Percentiles rank a stretch among this genome's conserved stretches.
Conservation (phyloP, 2,329 filamentous ascomycete species). For the Diaporthe sp. region DNA sequence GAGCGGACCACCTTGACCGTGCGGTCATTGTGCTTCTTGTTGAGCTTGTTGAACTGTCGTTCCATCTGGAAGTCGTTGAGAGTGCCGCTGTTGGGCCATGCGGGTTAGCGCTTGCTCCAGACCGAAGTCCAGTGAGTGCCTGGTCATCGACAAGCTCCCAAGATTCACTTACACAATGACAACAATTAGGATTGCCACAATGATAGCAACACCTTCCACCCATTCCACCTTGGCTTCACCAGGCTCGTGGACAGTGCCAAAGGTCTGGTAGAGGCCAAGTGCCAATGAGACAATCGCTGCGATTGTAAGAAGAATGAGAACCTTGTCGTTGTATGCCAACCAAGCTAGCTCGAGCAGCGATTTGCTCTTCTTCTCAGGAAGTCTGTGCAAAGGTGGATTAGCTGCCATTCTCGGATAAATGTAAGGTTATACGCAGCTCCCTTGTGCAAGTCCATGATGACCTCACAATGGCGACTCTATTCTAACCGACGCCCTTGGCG, state of each 20-base stretch:
- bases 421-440: background rate
- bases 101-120: background rate
- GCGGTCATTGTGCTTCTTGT: conserved; percentile 73
- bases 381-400: conserved; percentile 45
- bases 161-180: conserved; percentile 61
- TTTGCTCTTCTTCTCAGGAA: conserved; percentile 75
- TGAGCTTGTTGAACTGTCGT: conserved; percentile 74
- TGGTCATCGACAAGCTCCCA: background rate
- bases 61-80: conserved; percentile 79
- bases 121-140: background rate
- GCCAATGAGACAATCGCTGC: conserved; percentile 77
- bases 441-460: background rate
- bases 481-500: background rate
- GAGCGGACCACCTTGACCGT: conserved; percentile 71
- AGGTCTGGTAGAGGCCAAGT: conserved; percentile 77
- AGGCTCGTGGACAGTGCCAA: conserved; percentile 62
- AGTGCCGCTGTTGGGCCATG: conserved; percentile 56
- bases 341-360: conserved; percentile 74
- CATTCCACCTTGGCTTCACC: conserved; percentile 68
- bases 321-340: conserved; percentile 78
- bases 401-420: background rate
- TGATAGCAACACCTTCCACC: conserved; percentile 78
- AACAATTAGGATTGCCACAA: conserved; percentile 75
- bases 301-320: conserved; percentile 75
- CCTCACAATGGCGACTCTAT: background rate